Conservation (phyloP, 2,329 filamentous ascomycete species). For the Verticillium klebahnii region DNA sequence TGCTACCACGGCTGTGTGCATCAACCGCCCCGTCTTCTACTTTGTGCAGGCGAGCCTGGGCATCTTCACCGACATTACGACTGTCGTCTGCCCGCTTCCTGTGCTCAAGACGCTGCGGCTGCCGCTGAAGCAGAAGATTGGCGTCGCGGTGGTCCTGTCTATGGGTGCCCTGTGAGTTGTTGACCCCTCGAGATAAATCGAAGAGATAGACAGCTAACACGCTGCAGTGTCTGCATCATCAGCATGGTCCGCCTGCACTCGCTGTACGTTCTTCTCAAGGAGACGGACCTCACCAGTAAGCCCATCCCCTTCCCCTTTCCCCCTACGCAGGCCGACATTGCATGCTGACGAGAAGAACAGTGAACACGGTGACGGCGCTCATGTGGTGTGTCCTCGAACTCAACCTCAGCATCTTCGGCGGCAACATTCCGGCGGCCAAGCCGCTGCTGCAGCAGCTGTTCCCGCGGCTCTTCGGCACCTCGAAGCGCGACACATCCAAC, state of each 20-base stretch:
- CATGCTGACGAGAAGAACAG: conserved; percentile 12
- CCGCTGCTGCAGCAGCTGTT: conserved; percentile 16
- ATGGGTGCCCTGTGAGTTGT: conserved; percentile 16
- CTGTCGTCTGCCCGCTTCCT: conserved; percentile 30
- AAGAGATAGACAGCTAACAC: background rate
- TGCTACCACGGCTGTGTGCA: conserved; percentile 16
- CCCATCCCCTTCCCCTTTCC: conserved; percentile 4
- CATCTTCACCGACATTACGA: conserved; percentile 19
- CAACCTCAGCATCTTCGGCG: conserved; percentile 20
- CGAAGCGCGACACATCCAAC: background rate
- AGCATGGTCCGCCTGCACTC: conserved; percentile 17
- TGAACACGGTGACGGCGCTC: conserved; percentile 14
- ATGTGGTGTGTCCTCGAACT: conserved; percentile 20
- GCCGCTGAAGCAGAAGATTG: conserved; percentile 34
- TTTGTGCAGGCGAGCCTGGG: conserved; percentile 20
- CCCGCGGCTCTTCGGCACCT: conserved; percentile 11
- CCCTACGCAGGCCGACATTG: background rate
- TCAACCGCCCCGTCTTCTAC: conserved; percentile 19
- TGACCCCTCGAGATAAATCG: no score
- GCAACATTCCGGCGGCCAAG: conserved; percentile 18
- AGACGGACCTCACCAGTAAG: conserved; percentile 12
- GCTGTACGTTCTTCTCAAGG: conserved; percentile 11
- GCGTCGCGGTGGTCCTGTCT: conserved; percentile 34
- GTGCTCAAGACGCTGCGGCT: conserved; percentile 39
- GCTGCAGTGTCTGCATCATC: conserved; percentile 12